Conservation (phyloP, 179 eudicot genomes). For the Amaranthus tricolor region DNA sequence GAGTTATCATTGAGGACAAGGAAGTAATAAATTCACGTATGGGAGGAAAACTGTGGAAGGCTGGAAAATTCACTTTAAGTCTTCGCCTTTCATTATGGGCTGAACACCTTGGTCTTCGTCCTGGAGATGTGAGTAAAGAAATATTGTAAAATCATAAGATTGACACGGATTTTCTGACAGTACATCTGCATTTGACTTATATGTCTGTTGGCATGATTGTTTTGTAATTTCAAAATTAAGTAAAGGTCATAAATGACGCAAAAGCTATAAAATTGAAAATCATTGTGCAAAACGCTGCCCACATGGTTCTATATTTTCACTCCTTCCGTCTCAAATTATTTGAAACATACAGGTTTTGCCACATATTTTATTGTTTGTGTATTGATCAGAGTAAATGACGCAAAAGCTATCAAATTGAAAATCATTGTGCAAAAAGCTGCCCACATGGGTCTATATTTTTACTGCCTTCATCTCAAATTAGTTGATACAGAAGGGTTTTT, state of each 20-base stretch:
- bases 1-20: slow-evolving; percentile 87
- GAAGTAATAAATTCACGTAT: slow-evolving; percentile 73
- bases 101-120: slow-evolving; percentile 93
- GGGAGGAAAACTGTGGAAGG: slow-evolving; percentile 90
- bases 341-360: no score
- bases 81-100: slow-evolving; percentile 96
- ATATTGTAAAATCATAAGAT: background rate
- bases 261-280: background rate
- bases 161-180: background rate
- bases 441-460: no score
- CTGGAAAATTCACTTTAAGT: slow-evolving; percentile 83
- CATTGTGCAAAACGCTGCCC: no score
- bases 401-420: no score
- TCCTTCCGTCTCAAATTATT: no score
- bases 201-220: background rate
- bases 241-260: background rate
- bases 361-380: no score
- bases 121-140: slow-evolving; percentile 54
- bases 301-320: no score
- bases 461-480: no score
- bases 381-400: no score
- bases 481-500: no score
- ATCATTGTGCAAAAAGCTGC: background rate
- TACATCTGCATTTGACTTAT: background rate
- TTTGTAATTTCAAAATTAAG: background rate